These are phyloP conservation scores for Cercophora sp. DNA, from an alignment of 495 filamentous ascomycete genomes.

Conservation along the genomic window DNA sequence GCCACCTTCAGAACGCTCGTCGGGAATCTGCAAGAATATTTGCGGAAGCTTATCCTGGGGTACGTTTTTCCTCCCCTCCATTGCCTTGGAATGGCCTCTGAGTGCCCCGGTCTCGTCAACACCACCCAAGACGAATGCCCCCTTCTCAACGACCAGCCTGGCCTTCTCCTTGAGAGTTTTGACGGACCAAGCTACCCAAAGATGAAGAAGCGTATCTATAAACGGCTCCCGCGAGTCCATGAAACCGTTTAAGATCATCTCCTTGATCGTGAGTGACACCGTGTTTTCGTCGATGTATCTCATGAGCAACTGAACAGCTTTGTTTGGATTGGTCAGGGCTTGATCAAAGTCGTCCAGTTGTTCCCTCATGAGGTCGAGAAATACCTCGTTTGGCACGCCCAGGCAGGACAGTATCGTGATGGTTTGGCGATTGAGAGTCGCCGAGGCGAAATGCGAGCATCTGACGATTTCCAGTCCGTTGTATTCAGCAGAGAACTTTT, in stretches of 20 bases:
- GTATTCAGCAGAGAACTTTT: conserved; percentile 75
- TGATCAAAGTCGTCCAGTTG: conserved; percentile 62
- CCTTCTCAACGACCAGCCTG: conserved; percentile 71
- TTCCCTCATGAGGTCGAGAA: conserved; percentile 58
- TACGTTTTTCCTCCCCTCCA: conserved; percentile 27
- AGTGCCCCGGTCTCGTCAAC: conserved; percentile 78
- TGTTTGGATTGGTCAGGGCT: conserved; percentile 60
- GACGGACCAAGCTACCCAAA: conserved; percentile 81
- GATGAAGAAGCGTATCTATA: conserved; percentile 62
- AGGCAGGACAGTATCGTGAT: conserved; percentile 78
- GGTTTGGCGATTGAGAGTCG: conserved; percentile 83
- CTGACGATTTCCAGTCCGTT: conserved; percentile 80
- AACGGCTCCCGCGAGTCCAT: conserved; percentile 74
- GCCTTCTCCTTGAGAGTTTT: conserved; percentile 91
- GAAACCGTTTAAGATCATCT: conserved; percentile 77
- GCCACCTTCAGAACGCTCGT: conserved; percentile 43
- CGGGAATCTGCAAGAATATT: conserved; percentile 79
- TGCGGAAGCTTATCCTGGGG: conserved; percentile 60
- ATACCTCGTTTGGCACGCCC: conserved; percentile 64
- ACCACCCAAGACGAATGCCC: conserved; percentile 85
- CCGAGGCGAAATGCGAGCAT: conserved; percentile 66
- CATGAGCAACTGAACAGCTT: conserved; percentile 62
- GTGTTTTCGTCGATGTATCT: conserved; percentile 83
- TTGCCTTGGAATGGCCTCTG: conserved; percentile 52
- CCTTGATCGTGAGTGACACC: conserved; percentile 66